Evolutionary conservation across 164 flowering plant genomes (phyloP).

Genomic region (Buxus sempervirens): DNA sequence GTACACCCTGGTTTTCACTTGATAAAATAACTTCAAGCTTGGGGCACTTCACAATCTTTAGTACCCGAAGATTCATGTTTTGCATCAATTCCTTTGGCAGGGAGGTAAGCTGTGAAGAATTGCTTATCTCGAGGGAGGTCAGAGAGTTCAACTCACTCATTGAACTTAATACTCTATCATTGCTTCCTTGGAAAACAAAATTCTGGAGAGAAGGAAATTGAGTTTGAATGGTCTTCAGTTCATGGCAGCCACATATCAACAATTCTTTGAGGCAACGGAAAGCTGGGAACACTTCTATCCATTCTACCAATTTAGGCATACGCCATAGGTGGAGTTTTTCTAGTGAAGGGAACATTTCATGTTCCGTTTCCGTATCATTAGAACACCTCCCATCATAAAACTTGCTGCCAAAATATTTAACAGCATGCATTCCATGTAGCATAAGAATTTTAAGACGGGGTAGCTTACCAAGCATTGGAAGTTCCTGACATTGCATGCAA

Average conservation of each 20-base stretch:
- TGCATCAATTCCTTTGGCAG: constrained; percentile 6
- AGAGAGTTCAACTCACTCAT: constrained; percentile 8
- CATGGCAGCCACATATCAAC: background rate
- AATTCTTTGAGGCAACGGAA: constrained; percentile 20
- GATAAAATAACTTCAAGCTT: constrained; percentile 6
- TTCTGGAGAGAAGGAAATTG: constrained; percentile 5
- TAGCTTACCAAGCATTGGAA: constrained; percentile 22
- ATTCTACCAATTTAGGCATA: constrained; percentile 17
- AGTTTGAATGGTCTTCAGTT: constrained; percentile 4
- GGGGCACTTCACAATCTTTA: background rate
- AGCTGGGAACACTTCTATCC: constrained; percentile 10
- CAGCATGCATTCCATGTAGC: background rate
- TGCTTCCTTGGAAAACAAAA: background rate
- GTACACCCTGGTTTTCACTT: background rate
- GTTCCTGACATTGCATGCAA: background rate
- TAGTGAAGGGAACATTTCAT: constrained; percentile 15
- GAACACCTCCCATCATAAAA: too few relatives aligned
- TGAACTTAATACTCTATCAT: background rate
- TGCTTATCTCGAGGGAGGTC: background rate
- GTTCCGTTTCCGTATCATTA: background rate
- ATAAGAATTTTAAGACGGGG: constrained; percentile 12
- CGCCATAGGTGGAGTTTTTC: background rate
- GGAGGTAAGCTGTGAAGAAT: background rate
- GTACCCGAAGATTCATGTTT: background rate
- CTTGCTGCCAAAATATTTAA: constrained; percentile 14